A percentile compares a stretch with the other conserved stretches of the same genome.
phyloP scores from a whole-genome alignment of 345 rosid species.

The Citrus maxima region DNA sequence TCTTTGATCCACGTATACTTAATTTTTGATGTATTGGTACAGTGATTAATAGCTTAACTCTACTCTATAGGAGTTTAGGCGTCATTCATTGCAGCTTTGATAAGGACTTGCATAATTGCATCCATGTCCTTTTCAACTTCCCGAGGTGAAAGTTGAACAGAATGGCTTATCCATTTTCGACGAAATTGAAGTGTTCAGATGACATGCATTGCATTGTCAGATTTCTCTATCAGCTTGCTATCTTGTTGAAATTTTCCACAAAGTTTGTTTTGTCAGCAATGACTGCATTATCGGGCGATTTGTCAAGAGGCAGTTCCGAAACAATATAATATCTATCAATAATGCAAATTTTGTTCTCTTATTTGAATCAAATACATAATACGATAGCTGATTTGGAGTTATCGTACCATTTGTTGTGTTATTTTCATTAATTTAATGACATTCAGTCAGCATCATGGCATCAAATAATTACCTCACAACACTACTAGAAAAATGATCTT shows the following conservation, averaged over 20 bases:
- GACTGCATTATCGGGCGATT: neutral
- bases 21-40: neutral
- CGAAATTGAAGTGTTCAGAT: neutral
- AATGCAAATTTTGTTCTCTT: no score
- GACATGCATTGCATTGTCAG: neutral
- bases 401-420: no score
- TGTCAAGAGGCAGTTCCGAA: neutral
- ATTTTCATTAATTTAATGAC: no score
- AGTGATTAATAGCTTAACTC: neutral
- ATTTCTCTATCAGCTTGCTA: neutral
- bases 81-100: no score
- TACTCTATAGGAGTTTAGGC: no score
- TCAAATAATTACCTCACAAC: no score
- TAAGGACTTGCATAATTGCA: no score
- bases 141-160: neutral
- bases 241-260: neutral
- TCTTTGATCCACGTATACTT: neutral
- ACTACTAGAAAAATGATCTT: no score
- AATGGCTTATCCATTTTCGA: neutral
- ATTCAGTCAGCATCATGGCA: no score
- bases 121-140: neutral
- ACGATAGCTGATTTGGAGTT: no score
- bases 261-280: neutral
- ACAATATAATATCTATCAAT: no score
- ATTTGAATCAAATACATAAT: no score